Base-by-base conservation (phyloP, 768 basidiomycete species). In the Boletus sp. region DNA sequence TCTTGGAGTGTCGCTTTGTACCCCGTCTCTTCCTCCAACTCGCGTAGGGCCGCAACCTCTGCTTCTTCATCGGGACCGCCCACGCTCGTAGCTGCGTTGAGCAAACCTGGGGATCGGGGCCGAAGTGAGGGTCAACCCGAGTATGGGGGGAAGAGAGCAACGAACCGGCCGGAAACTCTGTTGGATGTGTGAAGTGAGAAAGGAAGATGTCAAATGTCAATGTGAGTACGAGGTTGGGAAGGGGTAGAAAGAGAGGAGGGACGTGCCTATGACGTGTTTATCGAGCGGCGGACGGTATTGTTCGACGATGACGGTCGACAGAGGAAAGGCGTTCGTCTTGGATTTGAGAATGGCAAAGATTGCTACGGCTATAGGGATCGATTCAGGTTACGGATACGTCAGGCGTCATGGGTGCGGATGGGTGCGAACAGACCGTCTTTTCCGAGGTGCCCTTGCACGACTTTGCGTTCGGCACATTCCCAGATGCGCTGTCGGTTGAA, bases 1-100 rank as follows among this genome's bases (percentile, higher is more conserved):
- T 76, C 68, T 10, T 72, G 53, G 43, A 64, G 59, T 47, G 79
- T 74, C 3, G 87, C 88, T 49, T 79, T 83, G 72, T 83, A 96
- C 5, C 95, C 95, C 3, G 95, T 97, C 70, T 98, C 96, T 72
- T 98, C 96, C 63, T 85, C 79, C 14, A 98, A 79, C 69, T 98
- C 96, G 21, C 96, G 83, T 35, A 93, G 77, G 1, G 94, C 95
- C 1, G 93, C 82, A 17, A 80, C 72, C 70, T 88, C 90, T 0
- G 91, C 78, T 1, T 86, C 83, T 75, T 98, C 96, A 11, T 53
- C 60, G 14, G 51, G 37, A 0, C 43, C 61, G 2, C 46, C 40
- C 5, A 7, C n/a, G 33, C 1, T 9, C 13, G 52, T 43, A 0
- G 84, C 83, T 55, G 87, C 84, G 67, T 96, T 92, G 58, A 98